phyloP scores from a whole-genome alignment of 805 yeast genomes.

The Yarrowia divulgata region DNA sequence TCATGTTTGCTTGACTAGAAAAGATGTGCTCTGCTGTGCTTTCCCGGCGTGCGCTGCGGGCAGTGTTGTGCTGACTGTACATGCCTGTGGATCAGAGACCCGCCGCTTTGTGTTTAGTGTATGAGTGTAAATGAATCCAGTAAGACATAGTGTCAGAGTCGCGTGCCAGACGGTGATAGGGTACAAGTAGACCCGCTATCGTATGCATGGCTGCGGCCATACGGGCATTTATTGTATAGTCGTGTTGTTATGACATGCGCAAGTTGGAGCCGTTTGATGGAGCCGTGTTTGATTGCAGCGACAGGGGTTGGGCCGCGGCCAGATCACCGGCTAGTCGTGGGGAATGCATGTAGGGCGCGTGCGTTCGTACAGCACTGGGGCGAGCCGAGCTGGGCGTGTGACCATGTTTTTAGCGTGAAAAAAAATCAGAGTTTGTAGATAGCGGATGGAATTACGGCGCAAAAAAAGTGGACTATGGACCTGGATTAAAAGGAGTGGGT shows the following conservation, averaged over 20 bases:
- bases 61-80: conserved; percentile 8
- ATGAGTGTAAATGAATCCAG: conserved; percentile 7
- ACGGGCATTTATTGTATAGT: no score
- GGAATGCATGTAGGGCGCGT: conserved; percentile 34
- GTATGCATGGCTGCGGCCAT: no score
- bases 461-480: no score
- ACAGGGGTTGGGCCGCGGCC: background rate
- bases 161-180: background rate
- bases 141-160: no score
- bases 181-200: no score
- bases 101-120: conserved; percentile 23
- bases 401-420: conserved; percentile 31
- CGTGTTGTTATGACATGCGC: no score
- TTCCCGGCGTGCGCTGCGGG: conserved; percentile 4
- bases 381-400: conserved; percentile 12
- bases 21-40: conserved; percentile 4
- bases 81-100: background rate
- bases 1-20: background rate
- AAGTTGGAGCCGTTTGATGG: background rate
- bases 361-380: no score
- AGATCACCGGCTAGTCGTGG: conserved; percentile 19
- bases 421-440: conserved; percentile 28
- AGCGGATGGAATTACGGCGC: conserved; percentile 32
- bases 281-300: background rate
- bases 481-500: no score